Base-by-base conservation (phyloP, 257 asterid species). In the Nicotiana noctiflora region DNA sequence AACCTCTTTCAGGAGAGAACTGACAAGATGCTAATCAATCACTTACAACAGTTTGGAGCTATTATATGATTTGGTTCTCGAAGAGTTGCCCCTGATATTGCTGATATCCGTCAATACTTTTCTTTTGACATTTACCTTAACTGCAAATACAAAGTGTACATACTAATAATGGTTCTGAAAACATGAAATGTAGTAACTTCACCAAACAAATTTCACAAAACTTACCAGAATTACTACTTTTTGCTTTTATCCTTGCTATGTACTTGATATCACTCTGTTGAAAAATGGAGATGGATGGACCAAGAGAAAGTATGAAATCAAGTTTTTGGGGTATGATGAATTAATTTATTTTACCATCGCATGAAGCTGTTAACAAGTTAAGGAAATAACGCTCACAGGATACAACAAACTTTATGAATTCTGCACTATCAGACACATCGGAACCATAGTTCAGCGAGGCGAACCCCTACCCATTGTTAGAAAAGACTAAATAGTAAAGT, bases 21-120 rank as follows among this genome's bases (percentile, higher is more conserved):
- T 56, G 79, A 29, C 55, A 53, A 32, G 77, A 72, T 46, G 77
- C 10, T 21, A 72, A 23, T 72, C 49, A 46, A 82, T 81, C 72
- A 88, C 98, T 88, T 85, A 92, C 99, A 80, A 79, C 60, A 68
- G 76, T 85, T 72, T 89, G 81, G 89, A 84, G 60, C 70, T 82
- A 76, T 84, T 86, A 57, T 82, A 84, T 79, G 76, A 84, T 66
- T 82, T 91, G 68, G 85, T 76, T 78, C 88, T 88, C 64, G 88
- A 79, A 85, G 84, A 72, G 81, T 83, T 87, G 77, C 83, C 78
- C 86, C 81, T 90, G 83, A 86, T 86, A 88, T 95, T 95, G 85
- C 97, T 90, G 80, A 95, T 90, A 87, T 95, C 99, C 75, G 89
- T 91, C 90, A 93, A 80, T 83, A 85, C 93, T 85, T 89, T 92